These are phyloP conservation scores for Colletotrichum aenigma DNA, from an alignment of 2,329 filamentous ascomycete species.

Conservation along the genomic window DNA sequence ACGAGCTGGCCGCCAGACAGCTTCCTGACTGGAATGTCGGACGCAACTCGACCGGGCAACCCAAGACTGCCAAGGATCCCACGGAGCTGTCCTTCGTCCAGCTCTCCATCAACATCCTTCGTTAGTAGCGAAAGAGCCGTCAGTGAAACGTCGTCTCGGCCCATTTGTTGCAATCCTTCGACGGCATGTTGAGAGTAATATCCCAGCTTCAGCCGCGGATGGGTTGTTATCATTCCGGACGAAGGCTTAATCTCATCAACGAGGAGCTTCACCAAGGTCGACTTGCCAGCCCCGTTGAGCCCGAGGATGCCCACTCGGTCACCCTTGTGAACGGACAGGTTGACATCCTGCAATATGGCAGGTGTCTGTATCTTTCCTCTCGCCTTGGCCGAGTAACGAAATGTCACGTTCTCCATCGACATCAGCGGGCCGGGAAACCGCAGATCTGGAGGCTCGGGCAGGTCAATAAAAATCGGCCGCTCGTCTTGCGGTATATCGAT, in stretches of 20 bases:
- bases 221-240: slow-evolving; percentile 65
- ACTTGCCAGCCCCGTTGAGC: slow-evolving; percentile 83
- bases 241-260: slow-evolving; percentile 64
- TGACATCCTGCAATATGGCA: slow-evolving; percentile 64
- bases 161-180: slow-evolving; percentile 64
- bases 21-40: slow-evolving; percentile 73
- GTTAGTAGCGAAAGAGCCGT: slow-evolving; percentile 71
- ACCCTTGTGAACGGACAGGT: slow-evolving; percentile 72
- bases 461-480: slow-evolving; percentile 57
- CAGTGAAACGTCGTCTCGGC: slow-evolving; percentile 50
- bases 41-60: slow-evolving; percentile 71
- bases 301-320: slow-evolving; percentile 79
- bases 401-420: slow-evolving; percentile 71
- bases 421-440: slow-evolving; percentile 78
- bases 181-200: slow-evolving; percentile 85
- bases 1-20: slow-evolving; percentile 83
- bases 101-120: slow-evolving; percentile 51
- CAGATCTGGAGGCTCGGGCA: slow-evolving; percentile 71
- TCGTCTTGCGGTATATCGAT: slow-evolving; percentile 74
- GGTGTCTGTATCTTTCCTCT: slow-evolving; percentile 36
- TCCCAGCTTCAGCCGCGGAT: slow-evolving; percentile 72
- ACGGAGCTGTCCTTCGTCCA: slow-evolving; percentile 72
- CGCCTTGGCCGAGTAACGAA: slow-evolving; percentile 56
- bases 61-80: slow-evolving; percentile 72
- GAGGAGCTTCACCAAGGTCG: slow-evolving; percentile 75